These are phyloP conservation scores for Plectosphaerella plurivora DNA, from an alignment of 2,329 filamentous ascomycete genomes.

Conservation along the genomic window DNA sequence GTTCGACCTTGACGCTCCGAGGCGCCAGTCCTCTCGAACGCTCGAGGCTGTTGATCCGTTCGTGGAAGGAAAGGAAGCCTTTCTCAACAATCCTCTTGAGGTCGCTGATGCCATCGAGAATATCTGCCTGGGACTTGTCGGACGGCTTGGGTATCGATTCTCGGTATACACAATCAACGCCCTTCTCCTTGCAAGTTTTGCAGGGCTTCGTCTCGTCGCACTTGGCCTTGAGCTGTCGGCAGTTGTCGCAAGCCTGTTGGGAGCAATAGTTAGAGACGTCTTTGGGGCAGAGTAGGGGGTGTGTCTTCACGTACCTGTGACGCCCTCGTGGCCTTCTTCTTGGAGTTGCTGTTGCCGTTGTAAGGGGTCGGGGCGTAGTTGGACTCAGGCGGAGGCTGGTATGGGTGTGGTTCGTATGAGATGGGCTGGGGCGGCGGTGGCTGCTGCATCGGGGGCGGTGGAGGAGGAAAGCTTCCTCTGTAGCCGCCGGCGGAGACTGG, in stretches of 20 bases:
- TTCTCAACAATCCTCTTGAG: slow-evolving; percentile 14
- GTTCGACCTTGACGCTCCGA: slow-evolving; percentile 10
- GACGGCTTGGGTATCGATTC: slow-evolving; percentile 91
- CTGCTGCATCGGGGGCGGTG: slow-evolving; percentile 32
- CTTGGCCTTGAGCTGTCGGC: slow-evolving; percentile 82
- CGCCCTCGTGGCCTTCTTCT: slow-evolving; percentile 61
- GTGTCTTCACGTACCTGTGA: slow-evolving; percentile 46
- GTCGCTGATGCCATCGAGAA: slow-evolving; percentile 47
- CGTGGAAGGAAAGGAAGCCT: slow-evolving; percentile 6
- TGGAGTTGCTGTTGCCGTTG: slow-evolving; percentile 14
- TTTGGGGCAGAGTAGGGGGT: not conserved
- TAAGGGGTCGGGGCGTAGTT: too few relatives aligned
- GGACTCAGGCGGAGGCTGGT: slow-evolving; percentile 24
- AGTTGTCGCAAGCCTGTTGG: slow-evolving; percentile 82
- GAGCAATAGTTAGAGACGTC: slow-evolving; percentile 7
- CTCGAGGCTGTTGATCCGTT: slow-evolving; percentile 5
- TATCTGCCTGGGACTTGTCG: slow-evolving; percentile 57
- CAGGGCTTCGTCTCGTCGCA: slow-evolving; percentile 83
- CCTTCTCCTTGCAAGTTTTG: slow-evolving; percentile 86
- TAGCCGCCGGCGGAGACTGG: slow-evolving; percentile 40
- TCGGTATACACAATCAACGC: slow-evolving; percentile 78
- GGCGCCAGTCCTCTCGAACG: not conserved
- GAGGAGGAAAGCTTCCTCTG: slow-evolving; percentile 34
- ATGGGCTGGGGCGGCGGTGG: slow-evolving; percentile 19
- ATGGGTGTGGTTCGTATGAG: slow-evolving; percentile 30